Conservation (phyloP, 129 eudicot genomes). For the Saussurea involucrata region DNA sequence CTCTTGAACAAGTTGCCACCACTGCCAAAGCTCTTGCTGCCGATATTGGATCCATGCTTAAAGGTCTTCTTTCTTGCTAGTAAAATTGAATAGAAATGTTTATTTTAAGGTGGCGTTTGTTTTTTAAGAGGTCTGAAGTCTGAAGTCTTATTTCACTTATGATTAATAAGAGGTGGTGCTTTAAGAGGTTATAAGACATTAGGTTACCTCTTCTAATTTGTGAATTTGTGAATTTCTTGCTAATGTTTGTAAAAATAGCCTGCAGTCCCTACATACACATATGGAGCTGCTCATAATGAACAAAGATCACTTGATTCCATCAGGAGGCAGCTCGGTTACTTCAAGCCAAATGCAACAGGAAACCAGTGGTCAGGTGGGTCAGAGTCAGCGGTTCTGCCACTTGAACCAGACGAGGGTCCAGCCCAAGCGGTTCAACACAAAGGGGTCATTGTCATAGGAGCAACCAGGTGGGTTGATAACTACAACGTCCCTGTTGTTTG, state of each 20-base stretch:
- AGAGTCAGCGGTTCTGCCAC: conserved; percentile 35
- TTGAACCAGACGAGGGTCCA: conserved; percentile 80
- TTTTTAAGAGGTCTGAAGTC: too few relatives aligned
- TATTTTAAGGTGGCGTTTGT: too few relatives aligned
- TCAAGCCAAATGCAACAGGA: conserved; percentile 66
- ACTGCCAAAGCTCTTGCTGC: conserved; percentile 65
- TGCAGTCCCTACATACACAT: conserved; percentile 93
- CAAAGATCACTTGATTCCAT: conserved; percentile 74
- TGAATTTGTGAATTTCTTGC: background rate
- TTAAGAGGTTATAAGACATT: too few relatives aligned
- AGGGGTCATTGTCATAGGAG: conserved; percentile 80
- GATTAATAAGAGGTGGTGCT: too few relatives aligned
- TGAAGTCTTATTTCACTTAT: too few relatives aligned
- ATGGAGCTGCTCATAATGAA: conserved; percentile 77
- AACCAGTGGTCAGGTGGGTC: conserved; percentile 80
- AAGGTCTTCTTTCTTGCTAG: conserved; percentile 46
- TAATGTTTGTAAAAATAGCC: conserved; percentile 32
- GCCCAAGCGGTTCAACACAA: conserved; percentile 39
- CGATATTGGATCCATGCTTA: conserved; percentile 64
- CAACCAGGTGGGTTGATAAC: conserved; percentile 88
- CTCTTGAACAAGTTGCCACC: conserved; percentile 61
- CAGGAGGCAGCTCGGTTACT: conserved; percentile 85
- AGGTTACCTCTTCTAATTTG: too few relatives aligned
- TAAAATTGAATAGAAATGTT: too few relatives aligned
- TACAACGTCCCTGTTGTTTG: conserved; percentile 81